Percentiles rank a stretch among this genome's conserved stretches.
Conservation (phyloP, 805 yeast genomes). For the Starmerella stellata region DNA sequence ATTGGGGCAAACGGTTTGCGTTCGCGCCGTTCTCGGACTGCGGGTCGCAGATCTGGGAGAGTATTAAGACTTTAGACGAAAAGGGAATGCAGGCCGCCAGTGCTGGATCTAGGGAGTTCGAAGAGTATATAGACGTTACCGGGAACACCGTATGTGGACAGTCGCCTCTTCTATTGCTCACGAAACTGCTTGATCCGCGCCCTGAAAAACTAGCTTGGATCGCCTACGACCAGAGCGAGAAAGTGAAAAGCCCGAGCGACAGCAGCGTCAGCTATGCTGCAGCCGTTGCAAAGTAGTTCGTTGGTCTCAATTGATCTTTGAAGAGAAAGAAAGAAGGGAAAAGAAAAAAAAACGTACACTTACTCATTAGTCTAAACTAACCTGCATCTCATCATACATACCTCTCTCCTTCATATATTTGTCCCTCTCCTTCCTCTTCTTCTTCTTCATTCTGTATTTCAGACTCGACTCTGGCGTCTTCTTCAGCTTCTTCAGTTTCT, state of each 20-base stretch:
- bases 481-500: too few relatives aligned
- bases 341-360: too few relatives aligned
- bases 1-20: constrained; percentile 65
- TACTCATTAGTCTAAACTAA: too few relatives aligned
- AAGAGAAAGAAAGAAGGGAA: too few relatives aligned
- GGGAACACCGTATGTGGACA: constrained; percentile 91
- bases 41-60: constrained; percentile 38
- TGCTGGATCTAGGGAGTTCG: constrained; percentile 43
- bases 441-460: too few relatives aligned
- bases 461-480: too few relatives aligned
- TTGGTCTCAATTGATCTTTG: too few relatives aligned
- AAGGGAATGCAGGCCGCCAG: constrained; percentile 48
- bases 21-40: constrained; percentile 21
- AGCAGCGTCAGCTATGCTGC: constrained; percentile 87
- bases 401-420: too few relatives aligned
- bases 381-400: too few relatives aligned
- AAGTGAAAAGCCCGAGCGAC: constrained; percentile 32
- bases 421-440: too few relatives aligned
- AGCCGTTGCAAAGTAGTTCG: constrained; percentile 37
- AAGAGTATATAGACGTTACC: constrained; percentile 44
- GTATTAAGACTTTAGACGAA: constrained; percentile 58
- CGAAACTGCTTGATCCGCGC: constrained; percentile 33
- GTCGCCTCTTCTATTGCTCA: constrained; percentile 51
- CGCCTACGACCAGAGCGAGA: constrained; percentile 61
- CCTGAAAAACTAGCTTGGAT: constrained; percentile 42